A percentile compares a stretch with the other conserved stretches of the same genome.
Conservation (phyloP, 495 filamentous ascomycete species). For the Echria macrotheca region DNA sequence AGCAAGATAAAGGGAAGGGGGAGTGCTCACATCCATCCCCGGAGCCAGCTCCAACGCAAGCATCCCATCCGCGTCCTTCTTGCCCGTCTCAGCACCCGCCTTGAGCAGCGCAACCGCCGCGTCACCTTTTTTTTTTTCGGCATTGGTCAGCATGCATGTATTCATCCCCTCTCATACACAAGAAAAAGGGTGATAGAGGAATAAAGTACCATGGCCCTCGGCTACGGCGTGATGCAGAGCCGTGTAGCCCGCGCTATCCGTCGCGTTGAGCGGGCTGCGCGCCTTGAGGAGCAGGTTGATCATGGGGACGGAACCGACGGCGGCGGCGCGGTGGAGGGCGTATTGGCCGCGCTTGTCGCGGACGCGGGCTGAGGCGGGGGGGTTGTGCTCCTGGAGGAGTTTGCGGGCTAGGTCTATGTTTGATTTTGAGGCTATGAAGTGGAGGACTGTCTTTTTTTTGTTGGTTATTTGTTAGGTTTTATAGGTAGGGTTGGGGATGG, state of each 20-base stretch:
- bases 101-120: conserved; percentile 76
- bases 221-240: conserved; percentile 90
- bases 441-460: conserved; percentile 81
- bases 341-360: conserved; percentile 84
- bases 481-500: too few species aligned
- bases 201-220: conserved; percentile 69
- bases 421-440: conserved; percentile 86
- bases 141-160: not conserved
- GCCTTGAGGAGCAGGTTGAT: conserved; percentile 73
- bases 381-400: conserved; percentile 63
- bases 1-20: not conserved
- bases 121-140: too few species aligned
- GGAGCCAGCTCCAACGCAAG: conserved; percentile 79
- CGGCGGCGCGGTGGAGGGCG: conserved; percentile 84
- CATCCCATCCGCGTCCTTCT: conserved; percentile 65
- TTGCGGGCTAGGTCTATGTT: conserved; percentile 76
- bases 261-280: conserved; percentile 77
- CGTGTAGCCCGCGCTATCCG: conserved; percentile 78
- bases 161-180: too few species aligned
- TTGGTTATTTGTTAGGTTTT: too few species aligned
- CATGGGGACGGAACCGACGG: conserved; percentile 81
- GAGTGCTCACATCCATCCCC: conserved; percentile 47
- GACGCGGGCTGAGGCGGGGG: conserved; percentile 69
- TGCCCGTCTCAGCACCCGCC: conserved; percentile 77
- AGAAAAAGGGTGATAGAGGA: too few species aligned